A percentile compares a stretch with the other conserved stretches of the same genome.
Conservation (phyloP, 306 rosid genomes). For the Prunus padus region DNA sequence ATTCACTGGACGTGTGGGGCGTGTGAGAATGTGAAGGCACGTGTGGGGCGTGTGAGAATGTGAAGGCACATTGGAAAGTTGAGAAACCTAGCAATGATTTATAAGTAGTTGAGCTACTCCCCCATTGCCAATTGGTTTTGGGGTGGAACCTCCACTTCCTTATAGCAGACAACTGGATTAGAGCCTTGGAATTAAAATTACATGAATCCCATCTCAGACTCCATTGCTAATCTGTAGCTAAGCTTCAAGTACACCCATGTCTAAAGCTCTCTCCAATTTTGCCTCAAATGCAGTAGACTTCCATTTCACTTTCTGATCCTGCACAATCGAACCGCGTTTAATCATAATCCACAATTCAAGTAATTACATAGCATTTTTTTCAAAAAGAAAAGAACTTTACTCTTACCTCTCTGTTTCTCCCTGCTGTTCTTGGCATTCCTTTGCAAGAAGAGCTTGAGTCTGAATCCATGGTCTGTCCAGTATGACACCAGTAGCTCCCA, state of each 20-base stretch:
- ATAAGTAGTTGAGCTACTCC: too few relatives aligned
- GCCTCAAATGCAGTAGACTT: constrained; percentile 38
- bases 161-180: neutral
- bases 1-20: too few relatives aligned
- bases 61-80: too few relatives aligned
- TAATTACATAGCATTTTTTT: neutral
- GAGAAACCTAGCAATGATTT: too few relatives aligned
- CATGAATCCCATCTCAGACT: neutral
- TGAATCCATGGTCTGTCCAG: constrained; percentile 45
- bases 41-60: too few relatives aligned
- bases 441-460: constrained; percentile 27
- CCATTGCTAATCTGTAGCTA: constrained; percentile 13
- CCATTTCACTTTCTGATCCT: constrained; percentile 35
- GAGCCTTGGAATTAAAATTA: neutral
- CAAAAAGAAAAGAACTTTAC: neutral
- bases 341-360: neutral
- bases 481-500: constrained; percentile 78
- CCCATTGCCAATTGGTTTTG: too few relatives aligned
- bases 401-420: constrained; percentile 30
- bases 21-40: too few relatives aligned
- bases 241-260: constrained; percentile 32
- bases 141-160: too few relatives aligned
- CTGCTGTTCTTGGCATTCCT: constrained; percentile 15
- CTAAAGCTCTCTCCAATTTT: constrained; percentile 39
- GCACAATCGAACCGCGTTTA: constrained; percentile 18